phyloP scores from a whole-genome alignment of 2,329 filamentous ascomycete species.

The Phaeosphaeriaceae sp. region DNA sequence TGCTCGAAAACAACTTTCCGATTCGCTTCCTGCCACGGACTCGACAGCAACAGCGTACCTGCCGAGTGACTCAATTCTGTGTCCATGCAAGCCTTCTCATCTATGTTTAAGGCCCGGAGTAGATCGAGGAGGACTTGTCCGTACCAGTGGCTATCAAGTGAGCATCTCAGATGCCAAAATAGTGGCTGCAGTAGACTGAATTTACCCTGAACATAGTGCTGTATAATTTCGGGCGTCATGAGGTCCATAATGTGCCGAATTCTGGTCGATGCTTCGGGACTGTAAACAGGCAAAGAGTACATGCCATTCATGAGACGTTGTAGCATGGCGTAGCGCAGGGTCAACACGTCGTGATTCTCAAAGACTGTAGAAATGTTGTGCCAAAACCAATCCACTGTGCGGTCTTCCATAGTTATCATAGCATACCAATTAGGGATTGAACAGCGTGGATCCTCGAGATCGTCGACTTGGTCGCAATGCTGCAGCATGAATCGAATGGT shows the following conservation, averaged over 20 bases:
- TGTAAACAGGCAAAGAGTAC: too few species aligned
- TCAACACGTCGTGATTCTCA: neutral
- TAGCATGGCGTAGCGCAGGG: too few species aligned
- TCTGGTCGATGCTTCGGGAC: too few species aligned
- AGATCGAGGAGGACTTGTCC: neutral
- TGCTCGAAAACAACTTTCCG: slow-evolving; percentile 4
- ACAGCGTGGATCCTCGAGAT: neutral
- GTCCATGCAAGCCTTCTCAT: neutral
- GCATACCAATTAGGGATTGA: neutral
- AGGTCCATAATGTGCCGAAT: neutral
- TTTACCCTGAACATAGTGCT: neutral
- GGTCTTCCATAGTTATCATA: neutral
- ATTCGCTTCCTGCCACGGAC: too few species aligned
- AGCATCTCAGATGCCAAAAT: neutral
- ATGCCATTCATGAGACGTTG: too few species aligned
- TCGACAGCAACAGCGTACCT: too few species aligned
- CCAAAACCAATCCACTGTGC: neutral
- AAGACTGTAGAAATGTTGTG: neutral
- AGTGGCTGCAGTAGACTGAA: neutral
- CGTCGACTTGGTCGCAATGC: neutral
- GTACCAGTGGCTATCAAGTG: neutral
- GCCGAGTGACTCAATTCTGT: neutral
- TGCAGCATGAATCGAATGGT: neutral
- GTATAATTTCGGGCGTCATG: neutral
- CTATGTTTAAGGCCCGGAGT: neutral